Percentiles rank a stretch among this genome's conserved stretches.
Evolutionary conservation across 495 filamentous ascomycete genomes (phyloP).

Genomic region (Aspergillus coremiiformis): DNA sequence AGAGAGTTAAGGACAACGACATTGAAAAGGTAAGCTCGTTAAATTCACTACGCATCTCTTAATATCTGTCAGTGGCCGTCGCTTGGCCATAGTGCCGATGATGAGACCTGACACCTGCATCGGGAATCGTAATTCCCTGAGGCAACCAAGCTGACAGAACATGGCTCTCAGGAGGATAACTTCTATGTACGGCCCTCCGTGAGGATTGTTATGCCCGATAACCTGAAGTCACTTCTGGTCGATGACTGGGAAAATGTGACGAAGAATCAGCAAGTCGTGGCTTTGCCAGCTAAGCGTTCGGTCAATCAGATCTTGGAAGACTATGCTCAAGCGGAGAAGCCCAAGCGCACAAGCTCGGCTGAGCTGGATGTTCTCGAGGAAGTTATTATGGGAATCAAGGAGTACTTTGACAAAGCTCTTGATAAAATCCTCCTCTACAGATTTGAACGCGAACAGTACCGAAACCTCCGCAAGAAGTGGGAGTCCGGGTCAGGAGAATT

Average conservation of each 20-base stretch:
- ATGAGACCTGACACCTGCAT: neutral
- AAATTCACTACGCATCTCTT: neutral
- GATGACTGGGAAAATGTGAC: constrained; percentile 99
- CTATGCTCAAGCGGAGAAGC: constrained; percentile 62
- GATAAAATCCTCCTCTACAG: constrained; percentile 85
- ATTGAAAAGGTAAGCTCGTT: constrained; percentile 67
- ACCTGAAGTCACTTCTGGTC: constrained; percentile 80
- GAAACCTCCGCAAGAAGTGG: constrained; percentile 60
- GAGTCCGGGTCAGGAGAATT: constrained; percentile 46
- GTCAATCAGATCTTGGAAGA: constrained; percentile 72
- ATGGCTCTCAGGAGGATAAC: constrained; percentile 61
- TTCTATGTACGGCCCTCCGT: constrained; percentile 75
- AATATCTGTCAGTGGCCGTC: neutral
- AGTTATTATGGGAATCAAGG: constrained; percentile 69
- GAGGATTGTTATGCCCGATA: constrained; percentile 72
- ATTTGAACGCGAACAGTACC: constrained; percentile 83
- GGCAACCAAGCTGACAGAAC: neutral
- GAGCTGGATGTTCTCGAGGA: constrained; percentile 83
- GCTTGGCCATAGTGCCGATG: neutral
- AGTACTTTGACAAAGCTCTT: constrained; percentile 85
- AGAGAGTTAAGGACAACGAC: constrained; percentile 71
- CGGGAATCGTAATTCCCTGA: neutral
- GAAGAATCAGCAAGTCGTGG: constrained; percentile 81
- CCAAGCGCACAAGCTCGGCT: constrained; percentile 55
- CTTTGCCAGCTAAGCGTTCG: constrained; percentile 66